phyloP scores from a whole-genome alignment of 1,284 basidiomycete species.

The Trametes hirsuta region DNA sequence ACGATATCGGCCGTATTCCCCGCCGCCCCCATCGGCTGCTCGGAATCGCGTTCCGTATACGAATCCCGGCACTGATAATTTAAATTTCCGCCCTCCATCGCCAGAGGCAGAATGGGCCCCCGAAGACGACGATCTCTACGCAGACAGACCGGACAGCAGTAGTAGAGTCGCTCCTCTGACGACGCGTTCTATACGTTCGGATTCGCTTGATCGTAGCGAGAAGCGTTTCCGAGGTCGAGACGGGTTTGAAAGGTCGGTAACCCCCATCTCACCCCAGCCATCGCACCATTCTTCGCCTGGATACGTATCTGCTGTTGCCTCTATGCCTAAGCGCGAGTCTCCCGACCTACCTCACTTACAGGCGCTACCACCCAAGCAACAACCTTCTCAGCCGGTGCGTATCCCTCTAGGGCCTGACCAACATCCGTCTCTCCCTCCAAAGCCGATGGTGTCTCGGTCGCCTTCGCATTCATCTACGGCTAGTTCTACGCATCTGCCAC shows the following conservation, averaged over 20 bases:
- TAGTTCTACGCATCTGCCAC: conserved; percentile 6
- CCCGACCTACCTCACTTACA: conserved; percentile 21
- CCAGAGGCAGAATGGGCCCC: conserved; percentile 27
- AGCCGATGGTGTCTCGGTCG: conserved; percentile 12
- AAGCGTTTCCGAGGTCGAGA: conserved; percentile 8
- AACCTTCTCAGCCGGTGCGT: conserved; percentile 6
- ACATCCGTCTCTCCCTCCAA: neutral
- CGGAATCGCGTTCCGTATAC: conserved; percentile 26
- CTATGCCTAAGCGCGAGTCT: conserved; percentile 21
- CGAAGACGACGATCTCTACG: conserved; percentile 19
- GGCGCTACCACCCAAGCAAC: conserved; percentile 10
- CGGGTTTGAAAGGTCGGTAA: conserved; percentile 22
- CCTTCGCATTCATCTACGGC: conserved; percentile 16
- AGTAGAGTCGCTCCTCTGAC: conserved; percentile 1
- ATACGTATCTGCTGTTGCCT: neutral
- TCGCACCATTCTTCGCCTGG: conserved; percentile 14
- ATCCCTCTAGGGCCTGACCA: conserved; percentile 4
- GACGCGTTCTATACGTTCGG: conserved; percentile 2
- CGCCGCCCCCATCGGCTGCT: conserved; percentile 11
- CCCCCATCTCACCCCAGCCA: conserved; percentile 16
- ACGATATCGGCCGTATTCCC: conserved; percentile 30
- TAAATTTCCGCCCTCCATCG: conserved; percentile 26
- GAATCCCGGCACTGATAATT: conserved; percentile 30
- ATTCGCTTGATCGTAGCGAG: conserved; percentile 11
- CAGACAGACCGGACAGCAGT: conserved; percentile 13